These are phyloP conservation scores for Pleurotus salmoneostramineus DNA, from an alignment of 768 basidiomycete genomes.

Conservation along the genomic window DNA sequence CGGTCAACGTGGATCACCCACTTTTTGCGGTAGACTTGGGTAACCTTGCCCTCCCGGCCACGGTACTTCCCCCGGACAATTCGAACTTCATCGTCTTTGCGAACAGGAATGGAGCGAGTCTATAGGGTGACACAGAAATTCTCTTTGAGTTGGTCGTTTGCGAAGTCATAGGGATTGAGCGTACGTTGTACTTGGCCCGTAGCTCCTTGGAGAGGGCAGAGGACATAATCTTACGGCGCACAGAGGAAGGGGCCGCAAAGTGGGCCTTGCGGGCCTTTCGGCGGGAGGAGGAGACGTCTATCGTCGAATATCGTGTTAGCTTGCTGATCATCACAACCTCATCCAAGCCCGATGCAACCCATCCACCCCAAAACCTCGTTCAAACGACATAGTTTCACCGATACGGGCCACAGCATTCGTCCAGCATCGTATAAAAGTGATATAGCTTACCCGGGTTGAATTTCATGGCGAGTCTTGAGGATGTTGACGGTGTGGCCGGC, in stretches of 20 bases:
- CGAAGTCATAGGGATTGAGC: slow-evolving; percentile 21
- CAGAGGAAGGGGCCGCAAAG: slow-evolving; percentile 91
- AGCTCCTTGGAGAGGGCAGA: slow-evolving; percentile 95
- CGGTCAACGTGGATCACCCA: slow-evolving; percentile 99
- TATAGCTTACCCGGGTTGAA: slow-evolving; percentile 72
- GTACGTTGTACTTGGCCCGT: slow-evolving; percentile 84
- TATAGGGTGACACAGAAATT: slow-evolving; percentile 21
- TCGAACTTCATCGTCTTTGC: slow-evolving; percentile 97
- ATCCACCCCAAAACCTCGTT: slow-evolving; percentile 51
- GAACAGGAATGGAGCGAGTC: slow-evolving; percentile 90
- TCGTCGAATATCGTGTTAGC: slow-evolving; percentile 21
- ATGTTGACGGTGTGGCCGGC: slow-evolving; percentile 45
- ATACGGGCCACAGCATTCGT: not conserved
- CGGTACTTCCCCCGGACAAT: slow-evolving; percentile 98
- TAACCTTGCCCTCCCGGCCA: slow-evolving; percentile 97
- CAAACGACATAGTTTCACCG: slow-evolving; percentile 15
- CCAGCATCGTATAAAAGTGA: not conserved
- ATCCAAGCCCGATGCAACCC: slow-evolving; percentile 36
- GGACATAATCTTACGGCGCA: slow-evolving; percentile 98
- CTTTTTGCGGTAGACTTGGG: slow-evolving; percentile 97
- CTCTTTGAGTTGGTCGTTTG: not conserved
- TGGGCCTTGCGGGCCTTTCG: slow-evolving; percentile 99
- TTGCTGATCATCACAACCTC: slow-evolving; percentile 20
- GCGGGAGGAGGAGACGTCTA: slow-evolving; percentile 88
- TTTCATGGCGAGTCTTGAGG: slow-evolving; percentile 72